Base-by-base conservation (phyloP, 2,329 filamentous ascomycete genomes). In the Aspergillus cejpii region DNA sequence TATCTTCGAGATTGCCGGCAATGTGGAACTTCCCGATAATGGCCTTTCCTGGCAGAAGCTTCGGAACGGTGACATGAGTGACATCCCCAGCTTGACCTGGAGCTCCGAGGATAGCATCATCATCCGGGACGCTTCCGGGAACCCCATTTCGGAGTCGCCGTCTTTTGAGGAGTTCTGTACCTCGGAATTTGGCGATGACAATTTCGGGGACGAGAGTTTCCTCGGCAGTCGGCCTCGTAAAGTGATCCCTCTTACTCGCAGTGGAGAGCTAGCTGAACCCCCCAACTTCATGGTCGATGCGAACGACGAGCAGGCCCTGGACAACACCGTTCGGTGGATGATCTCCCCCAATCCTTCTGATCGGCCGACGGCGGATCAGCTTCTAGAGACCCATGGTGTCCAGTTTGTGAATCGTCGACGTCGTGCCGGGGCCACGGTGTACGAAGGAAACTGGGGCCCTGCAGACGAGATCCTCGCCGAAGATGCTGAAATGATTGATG, bases 381-480 rank as follows among this genome's bases (percentile, higher is more conserved):
- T 98, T 8, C 77, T 95, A 37, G 70, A 78, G 37, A 78, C 83
- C 1, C 80, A 83, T 39, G 87, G 88, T 19, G 77, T 95, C 41
- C 78, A 77, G 49, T 98, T 92, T 86, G 84, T 94, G 24, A 78
- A 82, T 43, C 71, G 74, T 40, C 82, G 89, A 50, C 82, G 89
- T 44, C 82, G 85, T 44, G 87, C 89, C 8, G 87, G 89, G 36
- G 92, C 92, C n/a, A 96, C 89, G 0, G 83, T 98, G 42, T 98
- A 86, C 57, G 92, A 98, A 70, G 92, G 92, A 51, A 92, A 87
- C 63, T 98, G 90, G 85, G 92, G 92, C 3, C 91, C 91, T 24
- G 77, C 77, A 19, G 83, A 83, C 52, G 77, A 82, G 50, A 72
- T 81, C 15, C 70, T 81, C 43, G 70, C 69, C 19, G 73, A 74